Conservation (phyloP, 2,329 filamentous ascomycete species). For the Epichloe festucae region DNA sequence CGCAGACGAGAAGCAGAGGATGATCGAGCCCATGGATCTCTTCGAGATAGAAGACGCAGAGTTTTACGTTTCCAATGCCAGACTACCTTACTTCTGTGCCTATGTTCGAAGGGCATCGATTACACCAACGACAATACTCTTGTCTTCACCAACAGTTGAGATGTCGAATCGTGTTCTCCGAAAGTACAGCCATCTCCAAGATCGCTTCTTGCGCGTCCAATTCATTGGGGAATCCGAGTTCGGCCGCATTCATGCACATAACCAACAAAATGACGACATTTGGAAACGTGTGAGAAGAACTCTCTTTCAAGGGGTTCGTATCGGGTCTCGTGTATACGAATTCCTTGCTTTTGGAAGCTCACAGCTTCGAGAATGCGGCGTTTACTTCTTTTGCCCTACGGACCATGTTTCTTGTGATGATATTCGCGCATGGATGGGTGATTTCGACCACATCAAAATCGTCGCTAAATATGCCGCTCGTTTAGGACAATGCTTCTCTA, state of each 20-base stretch:
- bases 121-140: conserved; percentile 74
- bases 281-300: conserved; percentile 62
- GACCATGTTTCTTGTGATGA: conserved; percentile 53
- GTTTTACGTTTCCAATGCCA: conserved; percentile 31
- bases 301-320: conserved; percentile 63
- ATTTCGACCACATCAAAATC: conserved; percentile 66
- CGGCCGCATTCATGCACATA: conserved; percentile 42
- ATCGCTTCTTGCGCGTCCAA: conserved; percentile 78
- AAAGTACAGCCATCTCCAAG: conserved; percentile 51
- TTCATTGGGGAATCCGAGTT: conserved; percentile 69
- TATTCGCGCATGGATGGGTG: conserved; percentile 79
- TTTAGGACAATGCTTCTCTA: conserved; percentile 91
- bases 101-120: conserved; percentile 64
- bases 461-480: conserved; percentile 86
- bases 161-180: conserved; percentile 79
- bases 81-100: conserved; percentile 59
- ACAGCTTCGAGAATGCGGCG: conserved; percentile 81
- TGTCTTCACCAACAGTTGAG: conserved; percentile 66
- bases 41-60: conserved; percentile 44
- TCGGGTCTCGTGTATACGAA: conserved; percentile 72
- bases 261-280: conserved; percentile 50
- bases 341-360: conserved; percentile 95
- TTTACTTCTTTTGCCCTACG: conserved; percentile 79
- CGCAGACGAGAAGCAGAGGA: conserved; percentile 45
- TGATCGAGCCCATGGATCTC: conserved; percentile 60